Percentiles rank a stretch among this genome's conserved stretches.
phyloP scores from a whole-genome alignment of 2,329 filamentous ascomycete species.

The Fusarium chaquense region DNA sequence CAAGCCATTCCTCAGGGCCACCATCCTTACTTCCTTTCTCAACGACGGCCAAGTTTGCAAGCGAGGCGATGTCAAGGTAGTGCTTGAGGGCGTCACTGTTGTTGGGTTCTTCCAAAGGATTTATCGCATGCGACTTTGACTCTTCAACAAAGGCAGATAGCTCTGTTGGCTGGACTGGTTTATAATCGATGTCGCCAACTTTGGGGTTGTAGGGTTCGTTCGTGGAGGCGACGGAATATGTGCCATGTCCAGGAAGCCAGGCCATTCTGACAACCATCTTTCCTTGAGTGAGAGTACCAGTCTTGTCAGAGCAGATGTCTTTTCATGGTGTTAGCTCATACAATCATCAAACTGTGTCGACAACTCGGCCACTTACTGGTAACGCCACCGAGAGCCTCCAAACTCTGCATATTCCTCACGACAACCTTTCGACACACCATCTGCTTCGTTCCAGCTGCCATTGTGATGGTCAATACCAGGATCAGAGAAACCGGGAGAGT shows the following conservation, averaged over 20 bases:
- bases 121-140: conserved; percentile 46
- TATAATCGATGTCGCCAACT: conserved; percentile 36
- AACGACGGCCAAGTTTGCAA: conserved; percentile 74
- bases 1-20: conserved; percentile 68
- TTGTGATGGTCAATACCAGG: conserved; percentile 70
- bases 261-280: conserved; percentile 51
- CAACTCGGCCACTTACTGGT: conserved; percentile 53
- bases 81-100: conserved; percentile 62
- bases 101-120: conserved; percentile 52
- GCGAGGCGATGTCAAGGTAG: conserved; percentile 72
- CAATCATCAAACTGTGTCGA: not conserved
- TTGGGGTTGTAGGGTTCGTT: conserved; percentile 49
- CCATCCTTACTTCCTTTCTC: conserved; percentile 54
- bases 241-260: conserved; percentile 50
- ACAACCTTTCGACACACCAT: conserved; percentile 64
- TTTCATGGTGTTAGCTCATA: not conserved
- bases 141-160: conserved; percentile 35
- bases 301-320: conserved; percentile 53
- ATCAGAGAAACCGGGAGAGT: conserved; percentile 61
- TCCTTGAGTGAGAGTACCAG: conserved; percentile 53
- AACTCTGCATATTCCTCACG: conserved; percentile 57
- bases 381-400: conserved; percentile 62
- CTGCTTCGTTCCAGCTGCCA: conserved; percentile 63
- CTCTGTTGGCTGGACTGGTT: conserved; percentile 30
- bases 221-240: conserved; percentile 46